A percentile compares a stretch with the other conserved stretches of the same genome.
Conservation (phyloP, 176 grass and related monocot genomes). For the Juncus effusus region DNA sequence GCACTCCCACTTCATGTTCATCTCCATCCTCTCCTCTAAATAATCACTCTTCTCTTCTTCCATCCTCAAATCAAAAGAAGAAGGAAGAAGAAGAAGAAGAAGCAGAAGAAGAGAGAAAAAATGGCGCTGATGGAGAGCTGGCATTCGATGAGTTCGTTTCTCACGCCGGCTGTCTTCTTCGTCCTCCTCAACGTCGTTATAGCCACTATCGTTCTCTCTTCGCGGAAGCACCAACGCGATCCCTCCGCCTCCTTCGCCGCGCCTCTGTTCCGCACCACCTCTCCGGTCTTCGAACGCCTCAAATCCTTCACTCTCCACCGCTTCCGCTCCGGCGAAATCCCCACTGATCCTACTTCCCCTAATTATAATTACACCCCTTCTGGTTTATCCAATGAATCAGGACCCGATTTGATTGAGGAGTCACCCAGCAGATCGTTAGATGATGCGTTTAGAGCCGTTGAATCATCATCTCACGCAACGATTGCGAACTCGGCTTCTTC, state of each 20-base stretch:
- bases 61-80: constrained; percentile 1
- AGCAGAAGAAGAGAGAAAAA: constrained; percentile 10
- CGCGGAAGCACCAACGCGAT: constrained; percentile 25
- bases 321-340: constrained; percentile 74
- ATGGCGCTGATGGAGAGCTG: constrained; percentile 22
- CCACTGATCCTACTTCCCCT: constrained; percentile 27
- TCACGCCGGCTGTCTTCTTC: constrained; percentile 69
- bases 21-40: neutral
- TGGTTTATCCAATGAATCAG: neutral
- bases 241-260: neutral
- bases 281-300: constrained; percentile 60
- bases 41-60: neutral
- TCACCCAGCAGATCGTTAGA: neutral
- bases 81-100: constrained; percentile 20
- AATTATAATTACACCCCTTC: neutral
- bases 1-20: neutral
- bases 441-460: neutral
- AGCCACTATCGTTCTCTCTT: constrained; percentile 78
- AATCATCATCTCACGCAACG: too few species aligned
- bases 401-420: neutral
- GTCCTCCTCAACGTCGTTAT: constrained; percentile 76
- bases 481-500: constrained; percentile 8
- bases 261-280: constrained; percentile 31
- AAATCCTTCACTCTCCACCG: constrained; percentile 62
- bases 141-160: constrained; percentile 44